Conservation (phyloP, 345 rosid genomes). For the Rhodomyrtus tomentosa region DNA sequence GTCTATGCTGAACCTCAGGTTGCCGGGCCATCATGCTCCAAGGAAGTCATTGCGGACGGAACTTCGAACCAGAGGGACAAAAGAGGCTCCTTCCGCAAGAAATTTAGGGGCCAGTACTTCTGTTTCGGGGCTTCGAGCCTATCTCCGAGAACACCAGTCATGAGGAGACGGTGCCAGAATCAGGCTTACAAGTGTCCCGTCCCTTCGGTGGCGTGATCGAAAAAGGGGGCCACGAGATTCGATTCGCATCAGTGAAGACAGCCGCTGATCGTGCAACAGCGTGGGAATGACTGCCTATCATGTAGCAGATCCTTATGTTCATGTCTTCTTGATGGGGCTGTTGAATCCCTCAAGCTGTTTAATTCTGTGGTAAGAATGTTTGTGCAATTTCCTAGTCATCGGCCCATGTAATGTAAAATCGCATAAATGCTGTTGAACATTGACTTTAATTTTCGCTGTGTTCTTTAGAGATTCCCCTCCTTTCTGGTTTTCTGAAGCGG, state of each 20-base stretch:
- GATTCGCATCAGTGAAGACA: not conserved
- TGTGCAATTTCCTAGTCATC: not conserved
- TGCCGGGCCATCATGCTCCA: slow-evolving; percentile 40
- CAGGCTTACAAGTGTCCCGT: slow-evolving; percentile 25
- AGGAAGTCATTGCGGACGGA: slow-evolving; percentile 13
- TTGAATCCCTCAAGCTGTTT: not conserved
- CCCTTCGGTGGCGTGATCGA: slow-evolving; percentile 31
- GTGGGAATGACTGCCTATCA: not conserved
- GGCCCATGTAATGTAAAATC: not conserved
- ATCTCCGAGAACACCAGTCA: slow-evolving; percentile 29
- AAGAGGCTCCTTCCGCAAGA: slow-evolving; percentile 30
- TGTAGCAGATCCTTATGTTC: not conserved
- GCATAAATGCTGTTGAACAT: not conserved
- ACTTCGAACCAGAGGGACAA: slow-evolving; percentile 19
- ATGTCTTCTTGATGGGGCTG: not conserved
- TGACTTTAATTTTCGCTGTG: not conserved
- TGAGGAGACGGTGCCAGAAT: slow-evolving; percentile 24
- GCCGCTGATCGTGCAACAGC: not conserved
- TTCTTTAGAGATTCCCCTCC: not conserved
- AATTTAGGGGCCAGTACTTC: slow-evolving; percentile 48
- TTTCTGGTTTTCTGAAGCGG: not conserved
- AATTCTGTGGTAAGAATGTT: not conserved
- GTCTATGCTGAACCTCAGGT: slow-evolving; percentile 25
- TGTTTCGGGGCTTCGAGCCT: slow-evolving; percentile 58
- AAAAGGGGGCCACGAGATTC: not conserved